Conservation (phyloP, 1,284 basidiomycete species). For the Pseudozyma thailandica region DNA sequence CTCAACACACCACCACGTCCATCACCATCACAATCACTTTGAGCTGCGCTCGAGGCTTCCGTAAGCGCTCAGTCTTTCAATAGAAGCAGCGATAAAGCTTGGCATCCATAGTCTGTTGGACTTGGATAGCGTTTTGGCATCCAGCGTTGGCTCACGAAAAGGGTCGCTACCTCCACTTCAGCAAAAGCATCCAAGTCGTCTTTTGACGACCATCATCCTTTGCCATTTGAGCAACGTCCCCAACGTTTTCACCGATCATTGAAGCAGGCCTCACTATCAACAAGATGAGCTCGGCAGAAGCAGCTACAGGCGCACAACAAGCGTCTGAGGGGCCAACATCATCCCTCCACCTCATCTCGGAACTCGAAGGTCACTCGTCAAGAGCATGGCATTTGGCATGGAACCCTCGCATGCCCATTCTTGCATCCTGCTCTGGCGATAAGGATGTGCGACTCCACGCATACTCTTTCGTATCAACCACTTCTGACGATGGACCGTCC, state of each 20-base stretch:
- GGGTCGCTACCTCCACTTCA: too few species aligned
- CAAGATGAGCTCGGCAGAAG: constrained; percentile 9
- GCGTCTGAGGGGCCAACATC: constrained; percentile 4
- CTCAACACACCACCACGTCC: too few species aligned
- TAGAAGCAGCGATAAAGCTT: too few species aligned
- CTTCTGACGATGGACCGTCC: constrained; percentile 40
- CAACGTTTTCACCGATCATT: background rate
- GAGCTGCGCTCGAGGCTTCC: too few species aligned
- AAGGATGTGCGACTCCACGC: constrained; percentile 87
- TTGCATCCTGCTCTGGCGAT: constrained; percentile 94
- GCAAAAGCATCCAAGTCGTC: too few species aligned
- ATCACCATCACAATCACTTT: too few species aligned
- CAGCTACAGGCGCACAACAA: constrained; percentile 6
- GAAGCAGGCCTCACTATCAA: background rate
- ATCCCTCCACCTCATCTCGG: constrained; percentile 37
- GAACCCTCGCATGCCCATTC: constrained; percentile 83
- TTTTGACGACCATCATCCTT: background rate
- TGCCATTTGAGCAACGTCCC: too few species aligned
- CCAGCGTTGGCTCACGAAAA: too few species aligned
- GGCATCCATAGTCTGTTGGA: too few species aligned
- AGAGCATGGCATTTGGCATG: constrained; percentile 83
- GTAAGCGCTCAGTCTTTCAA: too few species aligned
- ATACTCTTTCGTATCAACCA: constrained; percentile 71
- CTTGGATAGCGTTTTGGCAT: too few species aligned
- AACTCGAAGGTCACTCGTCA: constrained; percentile 64